Base-by-base conservation (phyloP, 495 filamentous ascomycete genomes). In the Lichenothelia convexa region DNA sequence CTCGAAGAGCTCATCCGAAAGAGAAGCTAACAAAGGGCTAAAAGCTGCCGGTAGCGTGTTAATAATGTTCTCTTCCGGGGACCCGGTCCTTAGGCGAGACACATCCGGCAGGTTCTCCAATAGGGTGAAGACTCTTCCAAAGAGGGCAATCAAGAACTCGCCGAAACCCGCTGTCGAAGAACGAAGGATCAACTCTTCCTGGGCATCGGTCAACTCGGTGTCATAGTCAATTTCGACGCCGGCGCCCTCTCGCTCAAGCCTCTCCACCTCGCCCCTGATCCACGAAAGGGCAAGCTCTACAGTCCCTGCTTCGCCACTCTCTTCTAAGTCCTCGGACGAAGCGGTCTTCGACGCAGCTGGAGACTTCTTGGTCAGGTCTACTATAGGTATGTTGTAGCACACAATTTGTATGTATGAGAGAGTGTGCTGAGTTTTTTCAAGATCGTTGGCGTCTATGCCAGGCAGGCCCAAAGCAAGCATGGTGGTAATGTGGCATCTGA, bases 361-460 rank as follows among this genome's bases (percentile, higher is more conserved):
- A n/a, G n/a, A n/a, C 27, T 50, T 44, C 38, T 73, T 64, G 2
- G 84, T 81, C 36, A 99, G 59, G 46, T 91, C 78, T 41, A 75
- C 68, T 46, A 99, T 78, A 3, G 89, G 91, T 16, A 99, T 85
- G 42, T 81, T 91, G 59, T 95, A 95, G 39, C 83, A 81, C 20
- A 93, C 80, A 22, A 78, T 73, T 59, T 95, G 89, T 31, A 99
- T 86, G 50, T 92, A 94, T 36, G 86, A 80, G 34, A 99, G 63
- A 2, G 87, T 87, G 55, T 93, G 81, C 35, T 92, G 64, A 15
- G 89, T 94, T 59, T 99, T 99, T 43, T 87, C 83, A 21, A 99
- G 65, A 57, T 99, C 89, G 54, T 99, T 99, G 21, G 89, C 87
- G 59, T 99, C 89, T 35, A 99, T 91, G 21, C 89, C 89, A 1